Evolutionary conservation across 129 eudicot genomes (phyloP).

Genomic region (Artemisia argyi): DNA sequence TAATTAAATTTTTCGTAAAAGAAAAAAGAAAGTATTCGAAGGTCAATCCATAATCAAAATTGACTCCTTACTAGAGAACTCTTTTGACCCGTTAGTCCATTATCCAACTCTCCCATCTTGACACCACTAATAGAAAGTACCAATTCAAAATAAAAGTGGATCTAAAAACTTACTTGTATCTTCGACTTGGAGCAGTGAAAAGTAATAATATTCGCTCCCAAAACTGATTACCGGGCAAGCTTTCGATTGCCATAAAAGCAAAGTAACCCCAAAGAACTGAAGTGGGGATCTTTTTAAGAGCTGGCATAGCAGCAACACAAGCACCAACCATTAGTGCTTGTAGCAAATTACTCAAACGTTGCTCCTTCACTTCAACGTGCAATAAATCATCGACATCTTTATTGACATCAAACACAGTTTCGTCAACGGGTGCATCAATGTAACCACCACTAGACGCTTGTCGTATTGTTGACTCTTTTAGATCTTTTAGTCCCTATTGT

Average conservation of each 20-base stretch:
- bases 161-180: conserved; percentile 72
- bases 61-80: neutral
- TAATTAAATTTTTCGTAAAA: neutral
- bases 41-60: neutral
- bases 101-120: neutral
- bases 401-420: conserved; percentile 81
- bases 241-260: conserved; percentile 98
- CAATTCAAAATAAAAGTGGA: neutral
- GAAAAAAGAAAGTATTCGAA: neutral
- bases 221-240: conserved; percentile 96
- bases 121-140: neutral
- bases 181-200: conserved; percentile 95
- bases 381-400: conserved; percentile 88
- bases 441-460: conserved; percentile 72
- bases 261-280: conserved; percentile 99
- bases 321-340: conserved; percentile 85
- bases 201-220: conserved; percentile 93
- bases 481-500: conserved; percentile 81
- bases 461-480: conserved; percentile 85
- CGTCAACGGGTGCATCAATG: conserved; percentile 88
- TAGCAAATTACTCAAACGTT: conserved; percentile 87
- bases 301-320: conserved; percentile 96
- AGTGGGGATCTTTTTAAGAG: conserved; percentile 84
- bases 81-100: conserved; percentile 1
- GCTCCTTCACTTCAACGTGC: conserved; percentile 94